These are phyloP conservation scores for Hansfordia pulvinata DNA, from an alignment of 2,329 filamentous ascomycete genomes.

Conservation along the genomic window DNA sequence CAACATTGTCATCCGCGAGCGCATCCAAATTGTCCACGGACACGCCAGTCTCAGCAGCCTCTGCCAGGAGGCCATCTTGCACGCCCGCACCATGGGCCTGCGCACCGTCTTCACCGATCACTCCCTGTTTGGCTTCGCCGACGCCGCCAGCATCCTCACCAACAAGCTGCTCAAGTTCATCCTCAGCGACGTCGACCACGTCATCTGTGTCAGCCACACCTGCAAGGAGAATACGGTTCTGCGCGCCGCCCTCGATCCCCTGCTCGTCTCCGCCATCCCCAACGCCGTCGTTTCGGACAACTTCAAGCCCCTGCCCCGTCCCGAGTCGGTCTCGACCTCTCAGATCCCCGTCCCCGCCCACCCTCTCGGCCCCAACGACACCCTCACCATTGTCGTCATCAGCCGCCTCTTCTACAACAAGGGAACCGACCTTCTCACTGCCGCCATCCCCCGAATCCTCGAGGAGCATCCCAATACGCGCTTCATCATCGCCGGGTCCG, in stretches of 20 bases:
- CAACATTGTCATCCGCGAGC: conserved; percentile 87
- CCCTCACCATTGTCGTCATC: conserved; percentile 92
- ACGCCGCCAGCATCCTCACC: conserved; percentile 87
- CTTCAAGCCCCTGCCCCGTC: conserved; percentile 58
- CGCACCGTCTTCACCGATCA: conserved; percentile 96
- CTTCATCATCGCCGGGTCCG: conserved; percentile 92
- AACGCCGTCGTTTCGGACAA: conserved; percentile 96
- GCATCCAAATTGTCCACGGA: conserved; percentile 96
- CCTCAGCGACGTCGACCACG: conserved; percentile 92
- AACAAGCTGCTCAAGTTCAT: conserved; percentile 97
- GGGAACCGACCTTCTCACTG: conserved; percentile 91
- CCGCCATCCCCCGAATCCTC: conserved; percentile 84
- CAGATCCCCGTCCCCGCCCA: conserved; percentile 42
- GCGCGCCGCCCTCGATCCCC: conserved; percentile 80
- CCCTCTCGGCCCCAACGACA: conserved; percentile 67
- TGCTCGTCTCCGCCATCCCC: conserved; percentile 96
- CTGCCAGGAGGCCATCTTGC: conserved; percentile 87
- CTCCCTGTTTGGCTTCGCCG: conserved; percentile 92
- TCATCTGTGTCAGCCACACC: conserved; percentile 96
- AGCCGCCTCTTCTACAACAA: conserved; percentile 98
- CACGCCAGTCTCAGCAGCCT: conserved; percentile 87
- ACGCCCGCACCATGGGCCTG: conserved; percentile 90
- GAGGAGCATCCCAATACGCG: conserved; percentile 83
- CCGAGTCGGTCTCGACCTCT: conserved; percentile 17
- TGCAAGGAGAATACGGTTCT: conserved; percentile 98